Conservation (phyloP, 805 yeast genomes). For the Candida loeiensis region DNA sequence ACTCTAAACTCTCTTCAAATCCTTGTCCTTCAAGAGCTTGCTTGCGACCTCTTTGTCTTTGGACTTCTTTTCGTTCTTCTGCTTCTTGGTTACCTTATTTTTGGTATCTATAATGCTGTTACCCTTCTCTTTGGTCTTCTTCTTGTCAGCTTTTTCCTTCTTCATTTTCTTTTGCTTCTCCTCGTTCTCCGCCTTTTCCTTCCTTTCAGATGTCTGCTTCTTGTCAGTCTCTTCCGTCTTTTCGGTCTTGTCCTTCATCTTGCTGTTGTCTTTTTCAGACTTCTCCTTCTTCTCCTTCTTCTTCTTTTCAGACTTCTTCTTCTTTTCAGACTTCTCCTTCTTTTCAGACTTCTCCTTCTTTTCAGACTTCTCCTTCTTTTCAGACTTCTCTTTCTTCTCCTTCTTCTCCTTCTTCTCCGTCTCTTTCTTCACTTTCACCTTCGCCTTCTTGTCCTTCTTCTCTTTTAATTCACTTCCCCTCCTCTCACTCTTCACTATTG, state of each 20-base stretch:
- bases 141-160: slow-evolving; percentile 8
- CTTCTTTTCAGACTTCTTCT: slow-evolving; percentile 2
- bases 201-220: background rate
- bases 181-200: slow-evolving; percentile 6
- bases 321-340: slow-evolving; percentile 21
- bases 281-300: slow-evolving; percentile 8
- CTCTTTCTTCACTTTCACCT: slow-evolving; percentile 18
- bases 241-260: background rate
- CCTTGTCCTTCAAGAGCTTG: background rate
- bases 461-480: slow-evolving; percentile 15
- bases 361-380: slow-evolving; percentile 20
- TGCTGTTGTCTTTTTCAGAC: slow-evolving; percentile 1
- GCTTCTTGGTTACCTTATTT: slow-evolving; percentile 8
- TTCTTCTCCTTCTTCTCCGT: slow-evolving; percentile 26
- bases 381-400: slow-evolving; percentile 16
- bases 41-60: slow-evolving; percentile 8
- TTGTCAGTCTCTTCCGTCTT: background rate
- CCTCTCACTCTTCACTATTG: slow-evolving; percentile 17
- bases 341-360: slow-evolving; percentile 18
- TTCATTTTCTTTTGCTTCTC: slow-evolving; percentile 18
- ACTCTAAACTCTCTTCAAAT: background rate
- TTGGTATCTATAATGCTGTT: slow-evolving; percentile 13
- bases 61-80: background rate
- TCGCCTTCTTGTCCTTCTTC: slow-evolving; percentile 29
- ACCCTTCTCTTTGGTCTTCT: slow-evolving; percentile 17